Evolutionary conservation across 306 rosid species (phyloP).

Genomic region (Luffa aegyptiaca): DNA sequence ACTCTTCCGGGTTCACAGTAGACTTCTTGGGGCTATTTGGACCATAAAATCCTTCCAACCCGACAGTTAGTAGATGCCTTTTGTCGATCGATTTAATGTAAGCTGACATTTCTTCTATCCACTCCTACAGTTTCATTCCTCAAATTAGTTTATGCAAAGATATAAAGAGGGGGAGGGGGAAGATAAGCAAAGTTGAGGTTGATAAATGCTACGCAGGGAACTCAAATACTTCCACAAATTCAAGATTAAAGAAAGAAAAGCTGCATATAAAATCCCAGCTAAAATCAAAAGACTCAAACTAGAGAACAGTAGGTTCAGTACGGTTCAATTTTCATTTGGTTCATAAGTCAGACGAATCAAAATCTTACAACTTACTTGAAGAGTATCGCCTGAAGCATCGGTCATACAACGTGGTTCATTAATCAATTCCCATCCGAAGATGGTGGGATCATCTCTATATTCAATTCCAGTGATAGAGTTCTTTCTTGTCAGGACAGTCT

Average conservation of each 20-base stretch:
- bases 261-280: neutral
- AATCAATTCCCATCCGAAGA: conserved; percentile 95
- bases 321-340: neutral
- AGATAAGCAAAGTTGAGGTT: neutral
- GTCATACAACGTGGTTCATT: conserved; percentile 94
- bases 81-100: conserved; percentile 80
- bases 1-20: conserved; percentile 70
- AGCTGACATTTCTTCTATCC: conserved; percentile 95
- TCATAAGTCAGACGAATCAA: neutral
- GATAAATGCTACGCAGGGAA: no score
- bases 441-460: conserved; percentile 86
- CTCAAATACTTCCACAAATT: neutral
- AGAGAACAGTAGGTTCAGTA: neutral
- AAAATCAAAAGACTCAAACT: neutral
- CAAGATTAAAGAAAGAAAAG: neutral
- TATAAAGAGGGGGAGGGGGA: neutral
- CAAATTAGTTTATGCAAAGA: neutral
- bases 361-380: conserved; percentile 57
- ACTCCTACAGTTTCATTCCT: conserved; percentile 48
- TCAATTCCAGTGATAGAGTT: conserved; percentile 70
- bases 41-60: conserved; percentile 95
- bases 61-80: conserved; percentile 80
- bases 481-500: conserved; percentile 82
- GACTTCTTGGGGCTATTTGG: conserved; percentile 59
- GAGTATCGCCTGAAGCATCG: conserved; percentile 93